phyloP scores from a whole-genome alignment of 2,329 filamentous ascomycete genomes.

The Dryadomyces sulphureus region DNA sequence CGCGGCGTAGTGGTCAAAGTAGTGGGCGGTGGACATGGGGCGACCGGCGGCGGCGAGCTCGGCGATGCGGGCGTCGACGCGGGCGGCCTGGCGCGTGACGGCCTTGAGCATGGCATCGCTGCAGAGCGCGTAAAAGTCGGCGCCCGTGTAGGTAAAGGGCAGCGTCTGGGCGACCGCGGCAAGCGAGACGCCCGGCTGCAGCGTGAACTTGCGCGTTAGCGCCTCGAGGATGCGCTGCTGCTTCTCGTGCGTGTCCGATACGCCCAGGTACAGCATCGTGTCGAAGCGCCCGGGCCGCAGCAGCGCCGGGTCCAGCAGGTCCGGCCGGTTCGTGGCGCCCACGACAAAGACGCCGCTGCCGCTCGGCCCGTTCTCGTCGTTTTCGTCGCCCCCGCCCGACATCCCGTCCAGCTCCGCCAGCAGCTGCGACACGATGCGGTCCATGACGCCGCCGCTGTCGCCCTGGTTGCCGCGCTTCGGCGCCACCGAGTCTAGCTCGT shows the following conservation, averaged over 20 bases:
- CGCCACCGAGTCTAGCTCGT: slow-evolving; percentile 84
- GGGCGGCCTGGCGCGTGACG: slow-evolving; percentile 74
- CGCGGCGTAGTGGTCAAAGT: slow-evolving; percentile 84
- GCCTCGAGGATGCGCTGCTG: slow-evolving; percentile 90
- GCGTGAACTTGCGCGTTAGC: slow-evolving; percentile 86
- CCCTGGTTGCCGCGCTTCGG: slow-evolving; percentile 95
- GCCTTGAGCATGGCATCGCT: slow-evolving; percentile 98
- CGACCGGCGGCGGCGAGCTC: slow-evolving; percentile 30
- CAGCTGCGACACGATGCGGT: slow-evolving; percentile 88
- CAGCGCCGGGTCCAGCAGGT: slow-evolving; percentile 80
- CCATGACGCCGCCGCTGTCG: slow-evolving; percentile 95
- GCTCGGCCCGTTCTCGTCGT: slow-evolving; percentile 1
- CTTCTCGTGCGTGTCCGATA: slow-evolving; percentile 93
- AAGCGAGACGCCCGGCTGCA: slow-evolving; percentile 67
- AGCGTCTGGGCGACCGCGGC: slow-evolving; percentile 57
- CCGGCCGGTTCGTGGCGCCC: slow-evolving; percentile 87
- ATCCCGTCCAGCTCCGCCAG: slow-evolving; percentile 94
- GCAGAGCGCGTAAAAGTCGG: slow-evolving; percentile 92
- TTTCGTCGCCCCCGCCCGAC: slow-evolving; percentile 33
- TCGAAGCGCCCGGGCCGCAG: slow-evolving; percentile 86
- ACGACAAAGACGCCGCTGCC: slow-evolving; percentile 70
- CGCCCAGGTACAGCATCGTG: slow-evolving; percentile 95
- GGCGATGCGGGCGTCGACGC: slow-evolving; percentile 71
- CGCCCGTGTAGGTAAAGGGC: slow-evolving; percentile 93
- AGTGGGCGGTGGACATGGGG: slow-evolving; percentile 72